phyloP scores from a whole-genome alignment of 495 filamentous ascomycete genomes.

The Penicillium crystallinum region DNA sequence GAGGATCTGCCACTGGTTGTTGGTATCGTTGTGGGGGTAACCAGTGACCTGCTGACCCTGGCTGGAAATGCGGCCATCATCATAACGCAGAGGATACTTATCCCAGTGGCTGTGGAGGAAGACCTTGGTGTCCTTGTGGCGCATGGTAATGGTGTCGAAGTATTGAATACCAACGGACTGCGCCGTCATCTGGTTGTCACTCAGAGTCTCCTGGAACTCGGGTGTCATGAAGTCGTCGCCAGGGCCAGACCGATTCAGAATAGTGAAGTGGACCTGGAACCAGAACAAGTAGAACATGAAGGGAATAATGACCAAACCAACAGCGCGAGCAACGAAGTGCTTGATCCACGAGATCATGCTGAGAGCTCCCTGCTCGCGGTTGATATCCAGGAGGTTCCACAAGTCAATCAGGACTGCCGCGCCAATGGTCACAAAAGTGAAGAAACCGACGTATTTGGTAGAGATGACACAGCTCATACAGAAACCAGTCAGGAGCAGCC shows the following conservation, averaged over 20 bases:
- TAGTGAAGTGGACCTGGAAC: slow-evolving; percentile 98
- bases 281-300: slow-evolving; percentile 99
- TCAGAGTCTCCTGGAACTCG: slow-evolving; percentile 93
- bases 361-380: slow-evolving; percentile 70
- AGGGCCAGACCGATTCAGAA: slow-evolving; percentile 82
- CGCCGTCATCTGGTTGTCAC: slow-evolving; percentile 85
- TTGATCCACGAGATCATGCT: slow-evolving; percentile 74
- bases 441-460: slow-evolving; percentile 94
- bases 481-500: slow-evolving; percentile 92
- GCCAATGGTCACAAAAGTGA: slow-evolving; percentile 96
- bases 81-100: slow-evolving; percentile 87
- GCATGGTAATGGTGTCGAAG: slow-evolving; percentile 80
- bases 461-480: slow-evolving; percentile 95
- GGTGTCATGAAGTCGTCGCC: slow-evolving; percentile 99
- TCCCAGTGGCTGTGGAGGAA: slow-evolving; percentile 92
- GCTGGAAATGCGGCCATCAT: slow-evolving; percentile 94
- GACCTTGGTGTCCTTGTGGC: slow-evolving; percentile 95
- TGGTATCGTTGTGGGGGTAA: slow-evolving; percentile 96
- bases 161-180: slow-evolving; percentile 84
- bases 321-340: slow-evolving; percentile 79
- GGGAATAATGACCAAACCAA: slow-evolving; percentile 81
- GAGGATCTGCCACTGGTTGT: slow-evolving; percentile 96
- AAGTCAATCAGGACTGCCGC: slow-evolving; percentile 89
- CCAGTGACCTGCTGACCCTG: slow-evolving; percentile 98
- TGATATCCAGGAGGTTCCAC: slow-evolving; percentile 90